Evolutionary conservation across 768 basidiomycete species (phyloP).

Genomic region (Lentinula detonsa): DNA sequence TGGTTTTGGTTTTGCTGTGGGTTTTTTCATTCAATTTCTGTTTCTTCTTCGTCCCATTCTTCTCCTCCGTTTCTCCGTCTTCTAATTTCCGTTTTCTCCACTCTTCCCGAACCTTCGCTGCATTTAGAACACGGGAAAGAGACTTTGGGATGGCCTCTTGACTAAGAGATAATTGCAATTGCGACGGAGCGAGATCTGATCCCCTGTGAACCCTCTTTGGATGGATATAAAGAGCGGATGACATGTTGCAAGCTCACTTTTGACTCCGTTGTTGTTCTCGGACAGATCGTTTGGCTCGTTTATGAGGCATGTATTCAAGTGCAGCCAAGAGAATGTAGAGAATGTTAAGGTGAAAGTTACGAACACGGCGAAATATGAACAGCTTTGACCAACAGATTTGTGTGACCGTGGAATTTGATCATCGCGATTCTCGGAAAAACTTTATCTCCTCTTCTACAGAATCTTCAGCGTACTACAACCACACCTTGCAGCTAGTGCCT

Average conservation of each 20-base stretch:
- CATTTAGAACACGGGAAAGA: constrained; percentile 58
- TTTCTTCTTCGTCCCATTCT: constrained; percentile 12
- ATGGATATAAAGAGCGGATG: background rate
- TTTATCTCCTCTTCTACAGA: background rate
- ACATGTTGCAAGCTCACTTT: constrained; percentile 27
- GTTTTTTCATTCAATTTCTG: constrained; percentile 11
- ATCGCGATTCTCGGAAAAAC: background rate
- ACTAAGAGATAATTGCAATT: constrained; percentile 29
- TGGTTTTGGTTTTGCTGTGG: background rate
- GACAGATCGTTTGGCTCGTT: constrained; percentile 48
- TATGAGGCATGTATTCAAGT: constrained; percentile 50
- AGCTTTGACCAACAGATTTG: background rate
- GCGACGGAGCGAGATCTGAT: constrained; percentile 42
- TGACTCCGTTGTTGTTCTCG: constrained; percentile 36
- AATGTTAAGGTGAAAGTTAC: background rate
- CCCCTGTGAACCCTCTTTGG: constrained; percentile 28
- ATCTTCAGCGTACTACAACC: background rate
- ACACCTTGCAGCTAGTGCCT: background rate
- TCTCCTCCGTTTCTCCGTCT: constrained; percentile 20
- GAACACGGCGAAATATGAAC: background rate
- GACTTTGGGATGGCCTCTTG: constrained; percentile 69
- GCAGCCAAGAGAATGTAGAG: too few species aligned
- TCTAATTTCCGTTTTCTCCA: constrained; percentile 38
- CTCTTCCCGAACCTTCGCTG: constrained; percentile 49
- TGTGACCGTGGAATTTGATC: background rate